A percentile compares a stretch with the other conserved stretches of the same genome.
These are phyloP conservation scores for Striga hermonthica DNA, from an alignment of 305 asterid species.

Conservation along the genomic window DNA sequence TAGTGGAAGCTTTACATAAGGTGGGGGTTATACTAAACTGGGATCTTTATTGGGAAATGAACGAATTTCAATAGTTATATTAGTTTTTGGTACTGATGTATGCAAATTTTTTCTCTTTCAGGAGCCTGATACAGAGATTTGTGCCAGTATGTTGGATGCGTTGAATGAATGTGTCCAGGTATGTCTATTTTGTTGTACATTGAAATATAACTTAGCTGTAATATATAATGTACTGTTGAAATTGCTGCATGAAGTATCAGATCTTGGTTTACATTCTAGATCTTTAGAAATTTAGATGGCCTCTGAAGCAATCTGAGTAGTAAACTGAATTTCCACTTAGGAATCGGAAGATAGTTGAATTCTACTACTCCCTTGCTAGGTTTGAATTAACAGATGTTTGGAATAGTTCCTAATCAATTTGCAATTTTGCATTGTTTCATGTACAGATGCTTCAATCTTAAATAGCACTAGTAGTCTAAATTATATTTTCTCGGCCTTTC, in stretches of 20 bases:
- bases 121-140: slow-evolving; percentile 92
- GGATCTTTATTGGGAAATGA: neutral
- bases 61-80: neutral
- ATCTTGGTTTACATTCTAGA: neutral
- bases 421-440: neutral
- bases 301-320: neutral
- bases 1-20: slow-evolving; percentile 97
- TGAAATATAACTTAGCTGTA: neutral
- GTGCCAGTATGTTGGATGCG: slow-evolving; percentile 82
- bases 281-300: neutral
- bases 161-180: slow-evolving; percentile 87
- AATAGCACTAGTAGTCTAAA: slow-evolving; percentile 8
- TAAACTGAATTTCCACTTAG: neutral
- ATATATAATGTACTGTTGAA: slow-evolving; percentile 1
- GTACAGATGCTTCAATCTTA: slow-evolving; percentile 9
- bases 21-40: slow-evolving; percentile 35
- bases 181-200: slow-evolving; percentile 26
- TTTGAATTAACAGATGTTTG: neutral
- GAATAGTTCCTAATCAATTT: neutral
- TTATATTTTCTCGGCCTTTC: neutral
- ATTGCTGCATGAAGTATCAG: neutral
- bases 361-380: neutral
- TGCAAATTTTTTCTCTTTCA: slow-evolving; percentile 36
- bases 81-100: slow-evolving; percentile 28
- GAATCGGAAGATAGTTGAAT: neutral